Evolutionary conservation across 768 basidiomycete genomes (phyloP), one percentile per base, ranked within the genome.

Genomic region (Suillus decipiens): DNA sequence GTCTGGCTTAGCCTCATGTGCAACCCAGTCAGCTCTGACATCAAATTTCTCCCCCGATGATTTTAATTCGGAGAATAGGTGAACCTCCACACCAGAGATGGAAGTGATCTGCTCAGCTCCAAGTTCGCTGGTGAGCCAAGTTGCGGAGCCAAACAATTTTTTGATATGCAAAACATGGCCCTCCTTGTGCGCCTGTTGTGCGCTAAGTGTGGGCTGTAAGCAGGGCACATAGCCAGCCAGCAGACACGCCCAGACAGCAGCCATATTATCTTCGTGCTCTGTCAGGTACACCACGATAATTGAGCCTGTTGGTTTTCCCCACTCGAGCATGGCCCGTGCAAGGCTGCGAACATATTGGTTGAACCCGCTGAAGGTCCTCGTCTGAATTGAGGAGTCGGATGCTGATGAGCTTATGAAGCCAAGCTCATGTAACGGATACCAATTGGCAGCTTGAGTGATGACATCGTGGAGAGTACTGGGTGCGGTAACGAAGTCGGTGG

Each of bases 181-280:
- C 24, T 74, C 71, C 42, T 72, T 69, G 58, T 73, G 72, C 2
- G 72, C 64, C 50, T 74, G 73, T 42, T 75, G 71, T 31, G 71
- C 74, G 42, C 74, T 76, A 55, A 74, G 59, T 1, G 74, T 69
- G 28, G 74, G 74, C 50, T 74, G 73, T 47, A 75, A 63, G 64
- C 73, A 75, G 22, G 74, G 73, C 0, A 75, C 62, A 59, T 65
- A 70, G 24, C 73, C 73, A 7, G 73, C 71, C 24, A 75, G 65
- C 1, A 75, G 61, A 54, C 71, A 74, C 0, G 73, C 73, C 73
- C 74, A 76, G 19, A 75, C 61, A 10, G 73, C 74, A 3, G 61
- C 66, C 73, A 75, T 74, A 53, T 75, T 75, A 55, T 75, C 73
- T 55, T 75, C 73, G n/a, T 75, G 73, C 41, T 75, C 74, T 1